These are phyloP conservation scores for Mariannaea elegans DNA, from an alignment of 2,329 filamentous ascomycete species.

Conservation along the genomic window DNA sequence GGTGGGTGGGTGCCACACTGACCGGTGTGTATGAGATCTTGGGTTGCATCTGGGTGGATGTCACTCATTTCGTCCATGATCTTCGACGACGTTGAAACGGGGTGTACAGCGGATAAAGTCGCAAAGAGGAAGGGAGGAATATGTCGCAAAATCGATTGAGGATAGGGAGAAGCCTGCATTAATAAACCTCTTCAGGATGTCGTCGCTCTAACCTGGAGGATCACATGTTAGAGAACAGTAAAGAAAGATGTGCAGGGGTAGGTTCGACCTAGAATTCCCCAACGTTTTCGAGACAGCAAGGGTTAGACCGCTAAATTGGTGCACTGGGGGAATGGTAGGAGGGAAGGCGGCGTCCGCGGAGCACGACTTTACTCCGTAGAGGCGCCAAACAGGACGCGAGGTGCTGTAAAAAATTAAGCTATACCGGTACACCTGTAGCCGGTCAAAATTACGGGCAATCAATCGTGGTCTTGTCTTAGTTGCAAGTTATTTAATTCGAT, in stretches of 20 bases:
- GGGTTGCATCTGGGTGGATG: not conserved
- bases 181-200: too few species aligned
- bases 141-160: too few species aligned
- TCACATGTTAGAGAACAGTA: not conserved
- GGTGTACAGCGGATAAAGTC: not conserved
- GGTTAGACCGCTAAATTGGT: conserved; percentile 28
- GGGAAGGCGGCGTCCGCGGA: conserved; percentile 8
- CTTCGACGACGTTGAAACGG: too few species aligned
- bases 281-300: not conserved
- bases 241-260: not conserved
- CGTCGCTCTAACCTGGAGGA: not conserved
- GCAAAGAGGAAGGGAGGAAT: not conserved
- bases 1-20: not conserved
- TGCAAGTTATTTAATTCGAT: not conserved
- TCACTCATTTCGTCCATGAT: not conserved
- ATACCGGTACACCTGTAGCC: too few species aligned
- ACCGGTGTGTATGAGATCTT: not conserved
- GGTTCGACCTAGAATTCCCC: not conserved
- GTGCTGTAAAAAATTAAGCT: conserved; percentile 1
- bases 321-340: not conserved
- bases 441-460: not conserved
- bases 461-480: not conserved
- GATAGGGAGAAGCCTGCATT: too few species aligned
- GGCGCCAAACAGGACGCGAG: not conserved
- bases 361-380: too few species aligned